A percentile compares a stretch with the other conserved stretches of the same genome.
phyloP scores from a whole-genome alignment of 2,329 filamentous ascomycete species.

The Trichoderma citrinoviride region DNA sequence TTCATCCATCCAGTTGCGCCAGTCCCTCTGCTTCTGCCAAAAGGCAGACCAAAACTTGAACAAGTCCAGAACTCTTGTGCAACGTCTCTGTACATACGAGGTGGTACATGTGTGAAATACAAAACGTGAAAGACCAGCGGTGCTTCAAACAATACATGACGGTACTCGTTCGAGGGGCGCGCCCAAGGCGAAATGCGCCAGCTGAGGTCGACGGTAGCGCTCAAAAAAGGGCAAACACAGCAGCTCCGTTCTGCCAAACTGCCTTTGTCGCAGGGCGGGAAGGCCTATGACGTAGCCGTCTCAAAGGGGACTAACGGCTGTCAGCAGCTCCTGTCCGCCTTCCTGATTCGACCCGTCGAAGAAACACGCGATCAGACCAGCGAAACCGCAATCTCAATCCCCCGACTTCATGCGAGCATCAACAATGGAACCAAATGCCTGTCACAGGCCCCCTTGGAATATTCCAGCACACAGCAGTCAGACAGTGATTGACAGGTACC shows the following conservation, averaged over 20 bases:
- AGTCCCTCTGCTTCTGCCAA: too few species aligned
- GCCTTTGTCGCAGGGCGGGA: not conserved
- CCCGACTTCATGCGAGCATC: not conserved
- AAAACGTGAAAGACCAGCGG: too few species aligned
- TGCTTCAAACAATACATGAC: too few species aligned
- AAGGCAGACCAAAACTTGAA: too few species aligned
- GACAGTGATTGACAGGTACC: conserved; percentile 5
- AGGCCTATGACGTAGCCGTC: conserved; percentile 5
- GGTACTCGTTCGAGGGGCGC: too few species aligned
- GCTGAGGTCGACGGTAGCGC: not conserved
- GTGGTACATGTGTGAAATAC: not conserved
- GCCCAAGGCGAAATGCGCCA: conserved; percentile 9
- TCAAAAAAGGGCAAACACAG: not conserved
- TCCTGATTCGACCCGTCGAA: not conserved
- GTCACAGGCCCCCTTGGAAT: not conserved
- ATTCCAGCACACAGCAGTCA: not conserved
- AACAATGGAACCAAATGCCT: too few species aligned
- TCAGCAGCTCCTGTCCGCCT: conserved; percentile 5
- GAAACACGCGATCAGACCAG: not conserved
- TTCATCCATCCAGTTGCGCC: not conserved
- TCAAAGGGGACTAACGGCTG: conserved; percentile 10
- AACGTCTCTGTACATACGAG: not conserved
- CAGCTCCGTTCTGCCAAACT: not conserved
- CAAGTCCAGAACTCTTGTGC: too few species aligned
- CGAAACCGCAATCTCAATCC: not conserved